Percentiles rank a stretch among this genome's conserved stretches.
Conservation (phyloP, 139 green algal genomes). For the Spirogloea muscicola region DNA sequence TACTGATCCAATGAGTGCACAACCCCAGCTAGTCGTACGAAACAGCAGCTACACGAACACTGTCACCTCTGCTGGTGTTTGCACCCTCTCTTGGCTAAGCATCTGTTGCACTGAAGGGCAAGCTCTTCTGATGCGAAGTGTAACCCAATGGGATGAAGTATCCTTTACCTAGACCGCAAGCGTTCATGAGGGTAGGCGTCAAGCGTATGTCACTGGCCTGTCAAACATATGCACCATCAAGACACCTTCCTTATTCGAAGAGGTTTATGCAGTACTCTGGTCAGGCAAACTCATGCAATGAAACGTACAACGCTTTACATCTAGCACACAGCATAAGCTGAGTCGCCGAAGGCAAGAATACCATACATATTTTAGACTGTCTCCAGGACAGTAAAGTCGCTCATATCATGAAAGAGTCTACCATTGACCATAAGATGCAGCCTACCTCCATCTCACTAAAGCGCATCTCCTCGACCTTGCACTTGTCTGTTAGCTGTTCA, state of each 20-base stretch:
- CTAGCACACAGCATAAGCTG: not conserved
- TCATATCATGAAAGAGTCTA: not conserved
- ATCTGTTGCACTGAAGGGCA: too few species aligned
- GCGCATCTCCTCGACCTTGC: conserved; percentile 62
- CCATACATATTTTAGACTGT: not conserved
- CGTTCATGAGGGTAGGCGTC: conserved; percentile 11
- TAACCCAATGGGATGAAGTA: too few species aligned
- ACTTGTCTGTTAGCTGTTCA: conserved; percentile 60
- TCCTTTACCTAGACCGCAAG: conserved; percentile 8
- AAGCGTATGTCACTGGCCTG: conserved; percentile 15
- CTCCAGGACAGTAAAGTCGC: not conserved
- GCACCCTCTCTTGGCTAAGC: too few species aligned
- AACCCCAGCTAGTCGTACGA: too few species aligned
- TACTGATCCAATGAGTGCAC: too few species aligned
- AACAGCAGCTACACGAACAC: too few species aligned
- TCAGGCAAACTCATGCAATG: not conserved
- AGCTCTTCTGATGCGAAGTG: too few species aligned
- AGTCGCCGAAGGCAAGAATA: not conserved
- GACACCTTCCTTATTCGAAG: not conserved
- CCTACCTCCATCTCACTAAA: conserved; percentile 19
- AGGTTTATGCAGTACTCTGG: not conserved
- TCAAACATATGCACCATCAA: not conserved
- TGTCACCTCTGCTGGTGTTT: too few species aligned
- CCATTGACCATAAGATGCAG: not conserved
- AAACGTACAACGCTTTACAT: not conserved